Base-by-base conservation (phyloP, 208 protist species). In the Acanthamoeba sp. region DNA sequence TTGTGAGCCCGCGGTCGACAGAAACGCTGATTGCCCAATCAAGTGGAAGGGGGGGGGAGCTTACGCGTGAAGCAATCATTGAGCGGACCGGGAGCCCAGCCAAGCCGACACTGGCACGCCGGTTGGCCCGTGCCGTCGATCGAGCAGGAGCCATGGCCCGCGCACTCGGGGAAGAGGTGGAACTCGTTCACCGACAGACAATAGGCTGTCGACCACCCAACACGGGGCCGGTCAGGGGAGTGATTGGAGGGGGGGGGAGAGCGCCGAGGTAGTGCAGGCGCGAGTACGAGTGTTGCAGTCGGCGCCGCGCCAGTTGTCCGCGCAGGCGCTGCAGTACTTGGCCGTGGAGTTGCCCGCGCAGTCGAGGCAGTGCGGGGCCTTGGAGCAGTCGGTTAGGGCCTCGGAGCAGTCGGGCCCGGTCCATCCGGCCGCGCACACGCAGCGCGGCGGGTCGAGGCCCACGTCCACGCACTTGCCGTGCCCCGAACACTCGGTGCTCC, bases 401-500 rank as follows among this genome's bases (percentile, higher is more conserved):
- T 22, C 62, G 3, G 62, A 69, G 29, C 62, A 69, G 24, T 32
- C 18, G 29, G 29, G 7, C 10, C 62, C 62, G 12, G 62, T 69
- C 62, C 62, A 69, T 7, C 62, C 62, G 24, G 62, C 29, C 12
- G 62, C 7, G 62, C 62, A 69, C 29, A 69, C 62, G 62, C 62
- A 69, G 24, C 62, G 62, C 24, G 62, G 62, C 24, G 62, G 62
- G 29, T 69, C 62, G 29, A 69, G 62, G 6, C 62, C 62, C 62
- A 69, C 62, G 9, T 69, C 62, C 1, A 69, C 62, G 62, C 62
- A 69, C 62, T 69, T 69, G 62, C 62, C 62, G 62, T 69, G 24
- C 5, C 62, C 29, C 62, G 62, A 69, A 29, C 62, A 69, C 24
- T 0, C n/a, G 1, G 7, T 6, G 6, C 29, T 14, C 7, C 10